Evolutionary conservation across 2,329 filamentous ascomycete species (phyloP).

Genomic region (Penicillium sp.): DNA sequence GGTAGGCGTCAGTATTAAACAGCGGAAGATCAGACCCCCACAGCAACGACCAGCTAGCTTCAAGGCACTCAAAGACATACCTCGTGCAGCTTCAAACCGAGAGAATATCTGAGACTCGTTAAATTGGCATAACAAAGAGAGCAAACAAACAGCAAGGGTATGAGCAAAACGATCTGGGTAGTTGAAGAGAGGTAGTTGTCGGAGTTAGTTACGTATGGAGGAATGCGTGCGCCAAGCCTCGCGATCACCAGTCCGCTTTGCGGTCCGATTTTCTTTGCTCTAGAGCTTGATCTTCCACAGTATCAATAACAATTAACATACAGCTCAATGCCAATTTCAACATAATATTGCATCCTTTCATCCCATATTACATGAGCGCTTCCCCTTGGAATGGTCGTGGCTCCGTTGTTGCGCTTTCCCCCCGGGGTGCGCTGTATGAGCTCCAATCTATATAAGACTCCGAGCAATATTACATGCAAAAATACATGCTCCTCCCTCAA

Average conservation of each 20-base stretch:
- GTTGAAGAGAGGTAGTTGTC: constrained; percentile 4
- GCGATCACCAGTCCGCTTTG: constrained; percentile 15
- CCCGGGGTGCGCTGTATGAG: constrained; percentile 25
- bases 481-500: constrained; percentile 4
- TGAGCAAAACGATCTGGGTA: constrained; percentile 1
- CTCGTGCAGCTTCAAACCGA: constrained; percentile 12
- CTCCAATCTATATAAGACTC: constrained; percentile 18
- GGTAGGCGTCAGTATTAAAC: constrained; percentile 27
- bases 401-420: constrained; percentile 33
- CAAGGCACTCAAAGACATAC: constrained; percentile 18
- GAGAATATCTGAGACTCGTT: neutral
- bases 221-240: constrained; percentile 27
- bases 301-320: neutral
- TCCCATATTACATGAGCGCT: constrained; percentile 10
- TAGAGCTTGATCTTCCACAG: neutral
- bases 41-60: constrained; percentile 20
- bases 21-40: constrained; percentile 22
- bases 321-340: constrained; percentile 4
- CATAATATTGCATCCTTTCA: neutral
- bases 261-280: constrained; percentile 16
- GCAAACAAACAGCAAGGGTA: constrained; percentile 2
- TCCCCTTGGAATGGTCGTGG: constrained; percentile 30
- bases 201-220: constrained; percentile 21
- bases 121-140: constrained; percentile 11
- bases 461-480: constrained; percentile 11